Evolutionary conservation across 2,329 filamentous ascomycete genomes (phyloP), one percentile per base, ranked within the genome.

Genomic region (Sclerotinia trifoliorum): DNA sequence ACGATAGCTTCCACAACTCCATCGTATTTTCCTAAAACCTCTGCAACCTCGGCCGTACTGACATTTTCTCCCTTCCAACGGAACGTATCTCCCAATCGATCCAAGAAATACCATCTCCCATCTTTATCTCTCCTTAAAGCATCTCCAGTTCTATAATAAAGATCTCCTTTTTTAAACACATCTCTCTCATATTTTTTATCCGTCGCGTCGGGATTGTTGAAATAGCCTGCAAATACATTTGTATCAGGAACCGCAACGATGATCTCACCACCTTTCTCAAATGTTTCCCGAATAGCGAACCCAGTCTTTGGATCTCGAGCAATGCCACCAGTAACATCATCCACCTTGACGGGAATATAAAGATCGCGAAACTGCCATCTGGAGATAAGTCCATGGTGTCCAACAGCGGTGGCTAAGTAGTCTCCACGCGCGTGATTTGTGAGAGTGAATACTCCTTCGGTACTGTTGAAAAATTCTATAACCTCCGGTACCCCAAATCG

Each of bases 381-480:
- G 44, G 85, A 77, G 52, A 93, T 76, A 2, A 84, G 78, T 2
- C 91, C 91, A 73, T 93, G 89, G 73, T 93, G 89, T 1, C 90
- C 91, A 3, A 94, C 89, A 39, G 85, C 82, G 5, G 86, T 84
- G 8, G 85, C 83, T 5, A 84, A 81, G 76, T 87, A 93, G 32
- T 88, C 86, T 1, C 90, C 85, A 65, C 83, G 80, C 66, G 84
- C 85, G 29, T 83, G 77, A 74, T 90, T 91, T 67, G 87, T 78
- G 13, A 93, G 79, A 0, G 78, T 78, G 73, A 93, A 84, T 62
- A 92, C 83, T 42, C 90, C 89, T 78, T 94, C 91, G 1, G 89
- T 91, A 68, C 88, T 90, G 77, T 90, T 91, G 82, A 92, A 94
- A 79, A 94, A 93, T 77, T 94, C 91, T 70, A 81, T 81, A 2